Percentiles rank a stretch among this genome's conserved stretches.
phyloP scores from a whole-genome alignment of 1,284 basidiomycete species.

The Cystobasidium pallidum region DNA sequence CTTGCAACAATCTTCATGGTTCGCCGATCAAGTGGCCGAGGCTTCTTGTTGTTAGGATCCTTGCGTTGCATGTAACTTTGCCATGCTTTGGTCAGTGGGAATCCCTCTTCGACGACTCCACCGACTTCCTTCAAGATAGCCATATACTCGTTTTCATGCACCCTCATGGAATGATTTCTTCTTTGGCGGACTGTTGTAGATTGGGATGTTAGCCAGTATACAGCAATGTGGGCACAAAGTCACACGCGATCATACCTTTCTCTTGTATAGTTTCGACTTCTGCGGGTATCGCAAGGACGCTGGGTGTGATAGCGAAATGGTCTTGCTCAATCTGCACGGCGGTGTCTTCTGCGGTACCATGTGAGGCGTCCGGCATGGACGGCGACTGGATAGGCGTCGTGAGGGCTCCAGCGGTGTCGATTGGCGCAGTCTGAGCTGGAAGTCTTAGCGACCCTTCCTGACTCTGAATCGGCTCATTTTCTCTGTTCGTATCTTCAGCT shows the following conservation, averaged over 20 bases:
- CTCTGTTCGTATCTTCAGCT: too few relatives aligned
- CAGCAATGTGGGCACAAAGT: too few relatives aligned
- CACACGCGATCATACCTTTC: not conserved
- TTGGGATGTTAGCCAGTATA: not conserved
- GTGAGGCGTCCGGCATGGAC: conserved; percentile 6
- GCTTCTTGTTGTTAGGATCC: conserved; percentile 47
- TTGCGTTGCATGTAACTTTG: conserved; percentile 23
- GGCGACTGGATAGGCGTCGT: not conserved
- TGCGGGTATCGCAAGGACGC: not conserved
- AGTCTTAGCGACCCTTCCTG: too few relatives aligned
- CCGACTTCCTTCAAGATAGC: conserved; percentile 20
- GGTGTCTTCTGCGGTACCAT: not conserved
- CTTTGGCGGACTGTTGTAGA: conserved; percentile 6
- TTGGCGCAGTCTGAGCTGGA: too few relatives aligned
- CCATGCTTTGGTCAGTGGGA: conserved; percentile 15
- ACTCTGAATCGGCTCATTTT: too few relatives aligned
- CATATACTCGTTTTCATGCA: conserved; percentile 36
- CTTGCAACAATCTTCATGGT: conserved; percentile 67
- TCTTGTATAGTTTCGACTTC: not conserved
- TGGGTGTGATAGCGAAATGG: conserved; percentile 3
- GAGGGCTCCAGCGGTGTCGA: too few relatives aligned
- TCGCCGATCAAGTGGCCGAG: conserved; percentile 71
- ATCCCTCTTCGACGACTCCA: conserved; percentile 37
- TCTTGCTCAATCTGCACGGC: not conserved
- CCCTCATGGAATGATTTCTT: conserved; percentile 25